Evolutionary conservation across 179 eudicot species (phyloP), one percentile per base, ranked within the genome.

Genomic region (Drosera spatulata): DNA sequence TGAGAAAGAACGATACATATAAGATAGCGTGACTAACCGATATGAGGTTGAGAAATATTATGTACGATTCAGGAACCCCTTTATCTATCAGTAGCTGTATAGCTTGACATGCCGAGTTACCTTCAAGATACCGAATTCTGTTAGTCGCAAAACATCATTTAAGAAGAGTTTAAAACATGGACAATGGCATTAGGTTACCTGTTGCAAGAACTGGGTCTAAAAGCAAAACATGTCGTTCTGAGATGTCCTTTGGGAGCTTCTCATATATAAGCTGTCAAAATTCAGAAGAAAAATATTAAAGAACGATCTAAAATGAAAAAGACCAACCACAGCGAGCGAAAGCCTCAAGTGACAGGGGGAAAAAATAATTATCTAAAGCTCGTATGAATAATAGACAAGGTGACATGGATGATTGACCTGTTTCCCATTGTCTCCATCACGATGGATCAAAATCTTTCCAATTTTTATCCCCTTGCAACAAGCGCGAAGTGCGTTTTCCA

Each of bases 381-480:
- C 41, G 6, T 14, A 49, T 42, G 41, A 59, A n/a, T 44, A 15
- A 10, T 39, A 3, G 65, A 12, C 41, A 33, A 55, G 14, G 10
- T 37, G 4, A 50, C 14, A 10, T 43, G 53, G 58, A 41, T 13
- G 50, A 11, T 2, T 50, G 14, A 91, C 99, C 97, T 93, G 95
- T 71, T 93, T 82, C 71, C 99, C 97, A 74, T 93, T 75, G 75
- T 93, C 99, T 68, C 99, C 96, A 68, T 86, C 95, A 60, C 97
- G 88, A 72, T 93, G 99, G 75, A 93, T 93, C 55, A 93, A 80
- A 48, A 93, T 89, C 76, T 93, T 93, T 53, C 99, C 99, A 61
- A 93, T 93, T 77, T 93, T 93, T 66, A 93, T 93, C 62, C 99
- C 99, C 66, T 93, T 93, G 80, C 99, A 93, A 73, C 99, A 93